A percentile compares a stretch with the other conserved stretches of the same genome.
These are phyloP conservation scores for Clonostachys byssicola DNA, from an alignment of 2,329 filamentous ascomycete genomes.

Conservation along the genomic window DNA sequence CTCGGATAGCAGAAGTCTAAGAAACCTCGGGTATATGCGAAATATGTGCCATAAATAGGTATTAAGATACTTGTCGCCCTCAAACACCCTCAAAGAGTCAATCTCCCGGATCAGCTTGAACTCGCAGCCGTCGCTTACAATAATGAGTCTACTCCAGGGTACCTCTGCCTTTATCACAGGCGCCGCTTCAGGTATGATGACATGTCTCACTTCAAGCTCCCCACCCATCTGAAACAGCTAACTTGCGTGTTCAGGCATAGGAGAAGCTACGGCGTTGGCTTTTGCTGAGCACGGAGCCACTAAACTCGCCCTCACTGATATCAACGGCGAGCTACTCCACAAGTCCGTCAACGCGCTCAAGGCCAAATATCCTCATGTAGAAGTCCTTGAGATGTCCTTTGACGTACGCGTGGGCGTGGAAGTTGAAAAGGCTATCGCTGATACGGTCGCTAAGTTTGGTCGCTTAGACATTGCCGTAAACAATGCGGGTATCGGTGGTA, in stretches of 20 bases:
- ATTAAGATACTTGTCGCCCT: too few species aligned
- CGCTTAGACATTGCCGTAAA: conserved; percentile 52
- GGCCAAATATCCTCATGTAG: conserved; percentile 28
- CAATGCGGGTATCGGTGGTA: conserved; percentile 45
- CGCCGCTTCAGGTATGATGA: conserved; percentile 4
- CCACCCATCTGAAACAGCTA: neutral
- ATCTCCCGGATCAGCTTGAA: too few species aligned
- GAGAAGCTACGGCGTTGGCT: conserved; percentile 36
- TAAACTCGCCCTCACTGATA: conserved; percentile 39
- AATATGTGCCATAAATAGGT: too few species aligned
- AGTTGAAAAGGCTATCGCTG: conserved; percentile 35
- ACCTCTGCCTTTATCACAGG: conserved; percentile 6
- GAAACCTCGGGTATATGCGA: too few species aligned
- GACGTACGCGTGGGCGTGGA: conserved; percentile 38
- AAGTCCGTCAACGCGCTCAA: conserved; percentile 24
- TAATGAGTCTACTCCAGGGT: conserved; percentile 1
- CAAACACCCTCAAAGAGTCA: too few species aligned
- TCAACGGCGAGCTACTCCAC: conserved; percentile 26
- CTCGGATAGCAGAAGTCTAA: too few species aligned
- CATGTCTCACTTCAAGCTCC: too few species aligned
- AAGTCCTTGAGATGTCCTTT: conserved; percentile 31
- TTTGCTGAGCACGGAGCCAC: conserved; percentile 41
- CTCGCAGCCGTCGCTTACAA: too few species aligned
- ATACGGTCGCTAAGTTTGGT: conserved; percentile 39
- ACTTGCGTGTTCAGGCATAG: conserved; percentile 33